Conservation (phyloP, 768 basidiomycete genomes). For the Tricholoma bakamatsutake region DNA sequence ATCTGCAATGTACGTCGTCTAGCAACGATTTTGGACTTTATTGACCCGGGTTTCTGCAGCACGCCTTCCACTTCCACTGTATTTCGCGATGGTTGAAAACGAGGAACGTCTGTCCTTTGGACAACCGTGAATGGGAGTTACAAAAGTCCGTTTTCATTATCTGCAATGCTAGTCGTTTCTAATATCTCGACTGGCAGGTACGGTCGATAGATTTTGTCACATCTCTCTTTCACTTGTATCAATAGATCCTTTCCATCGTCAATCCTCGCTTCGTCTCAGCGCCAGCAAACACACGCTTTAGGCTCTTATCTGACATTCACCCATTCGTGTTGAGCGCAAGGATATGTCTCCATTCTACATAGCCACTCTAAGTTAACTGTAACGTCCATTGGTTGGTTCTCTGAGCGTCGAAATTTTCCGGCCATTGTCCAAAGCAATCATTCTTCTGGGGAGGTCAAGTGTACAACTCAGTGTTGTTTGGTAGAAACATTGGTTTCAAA, state of each 20-base stretch:
- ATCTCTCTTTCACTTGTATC: neutral
- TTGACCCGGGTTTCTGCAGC: constrained; percentile 37
- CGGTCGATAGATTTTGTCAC: constrained; percentile 23
- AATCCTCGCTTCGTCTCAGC: neutral
- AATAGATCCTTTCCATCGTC: neutral
- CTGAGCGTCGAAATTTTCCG: no score
- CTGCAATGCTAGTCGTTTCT: constrained; percentile 1
- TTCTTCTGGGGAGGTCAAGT: no score
- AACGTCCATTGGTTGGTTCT: no score
- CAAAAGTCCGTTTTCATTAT: constrained; percentile 68
- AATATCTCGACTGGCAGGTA: constrained; percentile 25
- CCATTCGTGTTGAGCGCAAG: no score
- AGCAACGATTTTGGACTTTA: neutral
- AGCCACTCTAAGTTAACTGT: no score
- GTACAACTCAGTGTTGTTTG: neutral
- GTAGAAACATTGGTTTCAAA: neutral
- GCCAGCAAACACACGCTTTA: neutral
- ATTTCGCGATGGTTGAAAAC: constrained; percentile 99
- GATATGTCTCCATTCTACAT: no score
- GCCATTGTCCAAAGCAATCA: no score
- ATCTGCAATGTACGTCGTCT: constrained; percentile 80
- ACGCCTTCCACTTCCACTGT: constrained; percentile 99
- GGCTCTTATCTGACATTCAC: no score
- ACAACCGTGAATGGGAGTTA: constrained; percentile 95
- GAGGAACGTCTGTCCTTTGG: constrained; percentile 88